Conservation (phyloP, 2,329 filamentous ascomycete species). For the Microdochium bolleyi region DNA sequence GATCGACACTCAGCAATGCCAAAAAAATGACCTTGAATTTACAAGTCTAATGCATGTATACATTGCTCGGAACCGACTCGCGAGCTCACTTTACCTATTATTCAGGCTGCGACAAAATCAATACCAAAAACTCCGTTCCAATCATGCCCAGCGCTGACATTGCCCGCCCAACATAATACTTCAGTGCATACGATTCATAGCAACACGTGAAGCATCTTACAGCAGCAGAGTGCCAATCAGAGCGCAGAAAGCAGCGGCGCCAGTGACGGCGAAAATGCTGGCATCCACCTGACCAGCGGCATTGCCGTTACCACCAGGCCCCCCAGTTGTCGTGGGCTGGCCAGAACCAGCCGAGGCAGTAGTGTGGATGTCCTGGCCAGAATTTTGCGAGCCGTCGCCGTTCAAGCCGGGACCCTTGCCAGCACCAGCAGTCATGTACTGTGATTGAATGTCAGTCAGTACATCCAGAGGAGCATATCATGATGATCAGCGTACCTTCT, state of each 20-base stretch:
- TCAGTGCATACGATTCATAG: no score
- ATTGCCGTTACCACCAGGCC: conserved; percentile 23
- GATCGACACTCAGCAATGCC: not conserved
- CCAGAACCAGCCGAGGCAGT: conserved; percentile 29
- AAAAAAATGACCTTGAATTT: not conserved
- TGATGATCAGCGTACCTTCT: conserved; percentile 16
- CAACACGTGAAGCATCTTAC: conserved; percentile 12
- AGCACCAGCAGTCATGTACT: conserved; percentile 46
- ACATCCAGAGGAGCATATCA: not conserved
- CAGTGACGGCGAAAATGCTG: conserved; percentile 24
- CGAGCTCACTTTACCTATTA: not conserved
- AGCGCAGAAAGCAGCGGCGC: conserved; percentile 24
- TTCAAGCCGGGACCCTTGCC: conserved; percentile 44
- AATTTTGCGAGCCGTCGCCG: conserved; percentile 46
- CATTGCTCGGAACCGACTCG: not conserved
- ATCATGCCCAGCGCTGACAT: no score
- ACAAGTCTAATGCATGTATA: not conserved
- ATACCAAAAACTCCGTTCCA: no score
- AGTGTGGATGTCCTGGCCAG: conserved; percentile 35
- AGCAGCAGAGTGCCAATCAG: conserved; percentile 30
- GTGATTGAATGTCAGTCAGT: conserved; percentile 1
- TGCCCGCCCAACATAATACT: no score
- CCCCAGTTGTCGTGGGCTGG: conserved; percentile 23
- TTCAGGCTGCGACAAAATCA: no score
- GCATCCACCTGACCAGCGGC: conserved; percentile 27